phyloP scores from a whole-genome alignment of 495 filamentous ascomycete genomes.

The Trichoderma gamsii region DNA sequence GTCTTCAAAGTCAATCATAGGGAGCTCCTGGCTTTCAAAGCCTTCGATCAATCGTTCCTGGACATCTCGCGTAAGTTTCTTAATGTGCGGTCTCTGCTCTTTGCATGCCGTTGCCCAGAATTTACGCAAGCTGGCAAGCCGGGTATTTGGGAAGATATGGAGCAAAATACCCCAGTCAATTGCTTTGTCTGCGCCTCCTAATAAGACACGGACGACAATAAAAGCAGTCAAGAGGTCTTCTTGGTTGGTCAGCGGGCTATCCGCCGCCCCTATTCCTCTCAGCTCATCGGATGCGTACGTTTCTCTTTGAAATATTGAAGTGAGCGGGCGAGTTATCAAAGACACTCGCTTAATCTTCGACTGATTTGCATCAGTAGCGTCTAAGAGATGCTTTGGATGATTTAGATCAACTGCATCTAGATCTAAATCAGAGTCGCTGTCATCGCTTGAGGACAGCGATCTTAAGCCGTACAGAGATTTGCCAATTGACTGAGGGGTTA shows the following conservation, averaged over 20 bases:
- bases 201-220: slow-evolving; percentile 62
- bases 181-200: slow-evolving; percentile 62
- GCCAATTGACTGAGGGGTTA: background rate
- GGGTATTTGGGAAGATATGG: slow-evolving; percentile 58
- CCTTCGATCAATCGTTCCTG: slow-evolving; percentile 68
- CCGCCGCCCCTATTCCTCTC: slow-evolving; percentile 25
- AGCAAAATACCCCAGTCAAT: slow-evolving; percentile 71
- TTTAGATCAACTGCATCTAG: background rate
- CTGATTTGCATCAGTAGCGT: background rate
- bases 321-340: slow-evolving; percentile 6
- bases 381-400: background rate
- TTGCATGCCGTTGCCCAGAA: slow-evolving; percentile 54
- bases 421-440: background rate
- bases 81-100: slow-evolving; percentile 55
- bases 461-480: background rate
- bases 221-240: slow-evolving; percentile 52
- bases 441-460: background rate
- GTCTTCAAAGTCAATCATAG: slow-evolving; percentile 64
- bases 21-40: slow-evolving; percentile 63
- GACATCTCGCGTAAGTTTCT: slow-evolving; percentile 69
- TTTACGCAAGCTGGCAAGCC: slow-evolving; percentile 50
- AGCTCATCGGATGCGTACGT: slow-evolving; percentile 32
- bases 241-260: background rate
- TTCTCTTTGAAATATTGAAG: background rate
- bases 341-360: background rate